Percentiles rank a stretch among this genome's conserved stretches.
Evolutionary conservation across 2,329 filamentous ascomycete species (phyloP).

Genomic region (Celoporthe dispersa): DNA sequence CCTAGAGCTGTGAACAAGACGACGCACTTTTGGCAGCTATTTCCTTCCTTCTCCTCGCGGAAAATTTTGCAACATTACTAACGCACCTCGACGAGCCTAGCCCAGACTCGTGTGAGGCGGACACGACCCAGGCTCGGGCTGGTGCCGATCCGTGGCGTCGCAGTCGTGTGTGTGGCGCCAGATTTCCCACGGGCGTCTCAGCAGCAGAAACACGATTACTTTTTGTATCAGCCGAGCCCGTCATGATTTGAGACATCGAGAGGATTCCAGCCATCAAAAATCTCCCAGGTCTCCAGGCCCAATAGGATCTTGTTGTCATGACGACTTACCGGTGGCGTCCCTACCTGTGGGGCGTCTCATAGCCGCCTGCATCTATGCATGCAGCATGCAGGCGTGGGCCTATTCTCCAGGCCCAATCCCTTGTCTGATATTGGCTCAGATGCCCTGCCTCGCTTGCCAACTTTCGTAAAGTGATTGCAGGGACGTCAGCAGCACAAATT

Average conservation of each 20-base stretch:
- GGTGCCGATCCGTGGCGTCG: neutral
- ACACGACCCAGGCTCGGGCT: neutral
- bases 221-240: neutral
- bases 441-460: neutral
- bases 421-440: neutral
- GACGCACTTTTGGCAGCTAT: neutral
- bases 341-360: conserved; percentile 8
- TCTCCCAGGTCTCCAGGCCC: neutral
- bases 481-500: neutral
- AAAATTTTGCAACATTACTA: neutral
- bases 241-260: neutral
- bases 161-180: conserved; percentile 1
- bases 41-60: neutral
- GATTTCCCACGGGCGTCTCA: neutral
- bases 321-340: conserved; percentile 13
- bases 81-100: neutral
- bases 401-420: neutral
- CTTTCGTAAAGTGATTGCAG: conserved; percentile 4
- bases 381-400: conserved; percentile 19
- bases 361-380: conserved; percentile 24
- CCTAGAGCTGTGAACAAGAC: neutral
- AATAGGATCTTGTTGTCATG: conserved; percentile 22
- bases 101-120: neutral
- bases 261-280: neutral
- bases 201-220: neutral